Evolutionary conservation across 2,329 filamentous ascomycete species (phyloP).

Genomic region (Epichloe gansuensis): DNA sequence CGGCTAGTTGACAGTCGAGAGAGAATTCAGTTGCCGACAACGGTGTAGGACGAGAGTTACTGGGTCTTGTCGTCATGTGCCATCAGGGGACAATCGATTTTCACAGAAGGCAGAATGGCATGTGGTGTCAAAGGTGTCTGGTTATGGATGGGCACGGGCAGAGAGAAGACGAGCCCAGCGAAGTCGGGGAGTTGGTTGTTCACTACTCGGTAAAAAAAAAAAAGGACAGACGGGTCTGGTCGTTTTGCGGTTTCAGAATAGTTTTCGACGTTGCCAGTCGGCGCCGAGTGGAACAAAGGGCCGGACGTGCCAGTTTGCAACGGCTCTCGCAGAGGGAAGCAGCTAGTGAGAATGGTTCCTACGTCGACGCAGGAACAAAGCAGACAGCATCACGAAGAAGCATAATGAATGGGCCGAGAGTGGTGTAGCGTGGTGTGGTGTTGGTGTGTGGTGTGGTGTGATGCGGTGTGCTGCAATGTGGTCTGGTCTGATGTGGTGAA

Average conservation of each 20-base stretch:
- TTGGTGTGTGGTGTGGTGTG: not conserved
- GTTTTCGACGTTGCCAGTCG: not conserved
- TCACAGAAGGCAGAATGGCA: not conserved
- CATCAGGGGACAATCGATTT: not conserved
- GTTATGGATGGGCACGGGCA: not conserved
- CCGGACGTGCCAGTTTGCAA: no score
- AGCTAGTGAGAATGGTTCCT: not conserved
- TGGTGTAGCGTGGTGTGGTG: not conserved
- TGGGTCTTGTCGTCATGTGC: not conserved
- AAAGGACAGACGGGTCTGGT: not conserved
- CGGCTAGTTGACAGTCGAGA: not conserved
- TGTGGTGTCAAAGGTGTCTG: not conserved
- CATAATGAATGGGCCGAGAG: no score
- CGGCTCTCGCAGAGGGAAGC: not conserved
- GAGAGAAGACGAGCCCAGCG: not conserved
- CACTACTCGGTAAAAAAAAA: no score
- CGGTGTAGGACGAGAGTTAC: not conserved
- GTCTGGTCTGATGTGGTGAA: not conserved
- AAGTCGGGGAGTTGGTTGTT: not conserved
- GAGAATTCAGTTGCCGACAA: not conserved
- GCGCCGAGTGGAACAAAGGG: not conserved
- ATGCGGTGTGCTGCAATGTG: not conserved
- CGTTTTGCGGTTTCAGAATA: not conserved
- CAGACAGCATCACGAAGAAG: not conserved
- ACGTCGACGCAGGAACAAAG: not conserved